These are phyloP conservation scores for Globisporangium lucens DNA, from an alignment of 352 stramenopile species.

Conservation along the genomic window DNA sequence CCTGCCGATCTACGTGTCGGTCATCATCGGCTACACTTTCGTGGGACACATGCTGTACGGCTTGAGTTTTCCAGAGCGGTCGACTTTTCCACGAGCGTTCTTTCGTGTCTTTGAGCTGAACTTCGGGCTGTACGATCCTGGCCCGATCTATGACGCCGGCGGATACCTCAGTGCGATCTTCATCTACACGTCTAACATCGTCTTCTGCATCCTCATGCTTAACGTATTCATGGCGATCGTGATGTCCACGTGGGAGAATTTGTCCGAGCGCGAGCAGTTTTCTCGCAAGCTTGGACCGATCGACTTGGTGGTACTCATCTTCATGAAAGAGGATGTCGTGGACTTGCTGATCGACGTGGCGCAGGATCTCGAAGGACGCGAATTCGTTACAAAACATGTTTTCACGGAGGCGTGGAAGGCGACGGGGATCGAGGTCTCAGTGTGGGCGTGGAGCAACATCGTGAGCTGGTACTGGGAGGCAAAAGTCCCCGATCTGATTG, in stretches of 20 bases:
- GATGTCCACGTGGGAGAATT: conserved; percentile 66
- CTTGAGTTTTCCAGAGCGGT: conserved; percentile 59
- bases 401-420: conserved; percentile 49
- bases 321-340: conserved; percentile 58
- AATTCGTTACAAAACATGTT: conserved; percentile 28
- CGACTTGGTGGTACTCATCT: conserved; percentile 50
- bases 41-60: conserved; percentile 68
- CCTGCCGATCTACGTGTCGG: conserved; percentile 58
- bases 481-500: background rate
- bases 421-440: conserved; percentile 32
- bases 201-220: conserved; percentile 78
- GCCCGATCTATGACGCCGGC: conserved; percentile 61
- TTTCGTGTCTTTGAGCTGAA: conserved; percentile 78
- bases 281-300: conserved; percentile 34
- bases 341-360: conserved; percentile 56
- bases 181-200: conserved; percentile 64
- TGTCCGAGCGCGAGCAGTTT: conserved; percentile 47
- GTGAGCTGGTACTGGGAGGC: conserved; percentile 63
- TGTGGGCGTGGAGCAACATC: conserved; percentile 38
- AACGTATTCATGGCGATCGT: conserved; percentile 81
- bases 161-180: conserved; percentile 63
- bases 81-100: conserved; percentile 50
- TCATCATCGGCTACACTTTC: conserved; percentile 72
- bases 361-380: conserved; percentile 37
- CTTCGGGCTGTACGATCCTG: conserved; percentile 65